A percentile compares a stretch with the other conserved stretches of the same genome.
Conservation (phyloP, 345 rosid genomes). For the Syzygium aqueum region DNA sequence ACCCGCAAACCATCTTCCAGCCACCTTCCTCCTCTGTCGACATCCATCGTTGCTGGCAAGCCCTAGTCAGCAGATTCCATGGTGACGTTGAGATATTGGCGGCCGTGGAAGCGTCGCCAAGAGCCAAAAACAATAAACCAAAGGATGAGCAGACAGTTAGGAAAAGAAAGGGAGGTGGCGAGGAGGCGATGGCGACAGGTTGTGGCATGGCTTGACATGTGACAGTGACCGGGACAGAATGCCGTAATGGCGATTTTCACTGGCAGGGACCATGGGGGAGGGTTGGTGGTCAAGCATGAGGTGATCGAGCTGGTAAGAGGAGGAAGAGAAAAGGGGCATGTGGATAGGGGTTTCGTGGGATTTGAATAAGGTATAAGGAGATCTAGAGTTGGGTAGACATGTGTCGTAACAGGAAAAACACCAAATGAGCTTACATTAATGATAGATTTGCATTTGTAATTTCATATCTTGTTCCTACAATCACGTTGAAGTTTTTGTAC, state of each 20-base stretch:
- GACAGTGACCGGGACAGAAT: background rate
- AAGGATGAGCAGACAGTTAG: background rate
- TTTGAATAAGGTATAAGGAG: background rate
- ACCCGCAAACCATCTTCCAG: background rate
- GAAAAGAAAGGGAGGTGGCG: background rate
- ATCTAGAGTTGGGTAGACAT: background rate
- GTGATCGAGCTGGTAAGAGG: background rate
- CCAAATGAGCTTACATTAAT: accelerated
- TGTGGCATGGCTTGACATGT: background rate
- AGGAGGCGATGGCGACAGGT: background rate
- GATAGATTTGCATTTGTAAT: too few species aligned
- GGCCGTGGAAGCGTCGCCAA: background rate
- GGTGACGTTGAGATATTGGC: background rate
- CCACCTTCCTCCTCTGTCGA: background rate
- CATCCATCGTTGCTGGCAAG: background rate
- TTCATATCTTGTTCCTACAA: background rate
- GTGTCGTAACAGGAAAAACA: background rate
- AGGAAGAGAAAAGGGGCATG: background rate
- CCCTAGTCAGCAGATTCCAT: background rate
- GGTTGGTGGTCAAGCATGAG: background rate
- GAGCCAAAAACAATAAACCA: background rate
- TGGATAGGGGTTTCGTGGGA: background rate
- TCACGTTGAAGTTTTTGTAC: background rate
- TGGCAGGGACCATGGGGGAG: background rate
- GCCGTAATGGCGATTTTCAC: background rate